Base-by-base conservation (phyloP, 176 grass and related monocot genomes). In the Pontederia paniculata region DNA sequence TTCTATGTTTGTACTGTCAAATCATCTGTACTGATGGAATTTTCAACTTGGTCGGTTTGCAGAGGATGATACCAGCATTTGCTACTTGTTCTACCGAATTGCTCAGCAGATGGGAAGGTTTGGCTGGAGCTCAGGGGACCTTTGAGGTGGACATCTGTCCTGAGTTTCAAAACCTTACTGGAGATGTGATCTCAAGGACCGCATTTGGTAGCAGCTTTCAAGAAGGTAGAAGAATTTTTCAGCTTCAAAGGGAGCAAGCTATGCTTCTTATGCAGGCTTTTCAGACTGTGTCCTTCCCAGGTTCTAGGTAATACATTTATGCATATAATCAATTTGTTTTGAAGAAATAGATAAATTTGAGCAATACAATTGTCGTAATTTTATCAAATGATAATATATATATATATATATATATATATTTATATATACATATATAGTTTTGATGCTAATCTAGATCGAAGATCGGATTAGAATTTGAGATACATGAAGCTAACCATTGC, bases 141-240 rank as follows among this genome's bases (percentile, higher is more conserved):
- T 46, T 20, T 2, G 74, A 78, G 17, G 25, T 89, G 10, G 81
- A 89, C 45, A 9, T 83, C 37, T 83, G 67, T 67, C 66, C 63
- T 12, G 80, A 88, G 44, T 60, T 88, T 31, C 72, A 62, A 31
- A 73, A 69, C 44, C 67, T 84, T 10, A 72, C 81, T 43, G 81
- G 73, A 31, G 77, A 89, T 66, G 86, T 78, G 17, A 75, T 89
- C 55, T 89, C 86, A 45, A 56, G 81, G 62, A 50, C 81, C 25
- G 77, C 53, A 68, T 89, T 89, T 17, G 48, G 86, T n/a, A 66
- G 68, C 15, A 75, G 55, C 72, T 65, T 54, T 56, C 13, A 69
- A 50, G 81, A 78, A 57, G 74, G 74, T 10, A 57, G 31, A 50
- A 28, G 20, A 1, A 89, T 85, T 66, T 84, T 78, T 51, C 51